Base-by-base conservation (phyloP, 331 rosid genomes). In the Erythrophleum ivorense region DNA sequence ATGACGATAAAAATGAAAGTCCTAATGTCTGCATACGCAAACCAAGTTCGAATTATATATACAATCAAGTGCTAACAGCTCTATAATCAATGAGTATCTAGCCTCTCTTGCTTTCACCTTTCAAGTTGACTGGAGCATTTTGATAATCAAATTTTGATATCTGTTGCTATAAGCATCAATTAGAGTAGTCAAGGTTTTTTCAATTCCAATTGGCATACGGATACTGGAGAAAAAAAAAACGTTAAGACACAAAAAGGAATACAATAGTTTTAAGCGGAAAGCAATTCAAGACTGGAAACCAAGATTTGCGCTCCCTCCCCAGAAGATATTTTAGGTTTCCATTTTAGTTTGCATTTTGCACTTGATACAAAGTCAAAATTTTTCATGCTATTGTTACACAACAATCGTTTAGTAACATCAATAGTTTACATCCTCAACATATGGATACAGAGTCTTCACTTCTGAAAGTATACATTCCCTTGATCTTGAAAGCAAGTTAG, bases 331-430 rank as follows among this genome's bases (percentile, higher is more conserved):
- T 16, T 63, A 45, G 62, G 57, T 68, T 63, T 77, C 78, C 58
- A 21, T 80, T 66, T 31, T 52, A 14, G 33, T 50, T 73, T 53
- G 65, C n/a, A 50, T 15, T 8, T 45, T 46, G 40, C 40, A 34
- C 73, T 52, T 73, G 68, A 54, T 79, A 60, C 19, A 63, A 71
- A 48, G 64, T 13, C 79, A 81, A 65, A 73, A 62, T 16, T 36
- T 59, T 59, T 24, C 78, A 48, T 60, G 24, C 66, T 79, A 65
- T 33, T 54, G 77, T 67, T 77, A 68, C 71, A 64, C 19, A 86
- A 75, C 68, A 45, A 66, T 31, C 36, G 52, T 45, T 19, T 43
- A 29, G 60, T 71, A 60, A 55, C 78, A 72, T 78, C 77, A 72
- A 38, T 40, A 75, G 77, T 50, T 67, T 70, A 67, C 66, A 45